Base-by-base conservation (phyloP, 2,329 filamentous ascomycete species). In the Periconia digitata region DNA sequence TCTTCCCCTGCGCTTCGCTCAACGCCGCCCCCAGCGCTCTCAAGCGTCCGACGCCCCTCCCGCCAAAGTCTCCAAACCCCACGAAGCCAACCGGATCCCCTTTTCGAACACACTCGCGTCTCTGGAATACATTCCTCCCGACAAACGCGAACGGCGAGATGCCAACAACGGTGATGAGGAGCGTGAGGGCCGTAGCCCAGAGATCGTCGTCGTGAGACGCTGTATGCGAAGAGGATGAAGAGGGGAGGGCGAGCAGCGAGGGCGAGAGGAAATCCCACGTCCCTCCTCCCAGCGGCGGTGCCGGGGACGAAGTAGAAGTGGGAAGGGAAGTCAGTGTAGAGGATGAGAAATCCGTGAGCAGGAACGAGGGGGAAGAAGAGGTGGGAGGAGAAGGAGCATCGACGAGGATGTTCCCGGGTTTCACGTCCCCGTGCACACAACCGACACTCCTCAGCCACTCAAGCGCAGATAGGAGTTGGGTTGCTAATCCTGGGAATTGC, bases 361-460 rank as follows among this genome's bases (percentile, higher is more conserved):
- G n/a, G n/a, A n/a, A n/a, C n/a, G n/a, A 75, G n/a, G 15, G 75
- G 70, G 54, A 67, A 76, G 44, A 29, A 15, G 50, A 16, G 32
- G 46, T 24, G 3, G 55, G 34, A 2, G 47, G 34, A 3, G 51
- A 45, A 51, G 54, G 58, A n/a, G n/a, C n/a, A n/a, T n/a, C n/a
- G 43, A 75, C 57, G 29, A 79, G 67, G 38, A 79, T 69, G 57
- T 79, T 79, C 2, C 67, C 68, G 1, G 76, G 74, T 58, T 79
- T 79, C 61, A 78, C 72, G 48, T 79, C 76, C 5, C 72, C 75
- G 50, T 70, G 66, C 2, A 74, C 65, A 41, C 75, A 69, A 18
- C 63, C 64, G 21, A 69, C 64, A 7, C 59, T 48, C 40, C 75
- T 69, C 46, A 79, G 55, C 67, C 75, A 77, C 3, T 64, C 64